A percentile compares a stretch with the other conserved stretches of the same genome.
Evolutionary conservation across 306 rosid genomes (phyloP).

Genomic region (Prunus salicina): DNA sequence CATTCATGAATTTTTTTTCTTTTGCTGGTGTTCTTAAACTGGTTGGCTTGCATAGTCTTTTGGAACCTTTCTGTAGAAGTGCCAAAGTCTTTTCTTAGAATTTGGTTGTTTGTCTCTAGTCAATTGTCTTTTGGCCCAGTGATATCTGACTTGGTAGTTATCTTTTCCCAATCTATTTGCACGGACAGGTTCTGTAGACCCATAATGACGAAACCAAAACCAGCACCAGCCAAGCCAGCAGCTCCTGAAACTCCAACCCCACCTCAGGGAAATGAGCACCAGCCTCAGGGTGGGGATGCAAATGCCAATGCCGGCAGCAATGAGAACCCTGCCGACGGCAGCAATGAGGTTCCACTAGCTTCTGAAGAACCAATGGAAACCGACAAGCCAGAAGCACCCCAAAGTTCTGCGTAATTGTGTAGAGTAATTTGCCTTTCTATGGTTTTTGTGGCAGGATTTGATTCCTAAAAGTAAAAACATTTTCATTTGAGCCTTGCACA

Average conservation of each 20-base stretch:
- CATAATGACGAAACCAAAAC: constrained; percentile 78
- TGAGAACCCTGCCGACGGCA: constrained; percentile 34
- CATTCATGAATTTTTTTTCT: background rate
- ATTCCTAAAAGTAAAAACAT: constrained; percentile 15
- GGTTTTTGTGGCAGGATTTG: constrained; percentile 19
- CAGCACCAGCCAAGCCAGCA: constrained; percentile 62
- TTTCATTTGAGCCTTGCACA: constrained; percentile 13
- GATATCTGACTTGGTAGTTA: background rate
- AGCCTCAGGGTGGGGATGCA: constrained; percentile 43
- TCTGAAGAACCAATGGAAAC: constrained; percentile 77
- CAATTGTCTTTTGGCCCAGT: no score
- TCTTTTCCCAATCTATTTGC: background rate
- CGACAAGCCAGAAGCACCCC: constrained; percentile 54
- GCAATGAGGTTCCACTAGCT: constrained; percentile 44
- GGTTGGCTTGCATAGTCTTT: background rate
- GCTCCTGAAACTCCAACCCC: constrained; percentile 61
- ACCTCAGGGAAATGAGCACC: constrained; percentile 38
- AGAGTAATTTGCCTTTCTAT: constrained; percentile 6
- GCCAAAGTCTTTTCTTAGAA: no score
- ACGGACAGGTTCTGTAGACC: constrained; percentile 72
- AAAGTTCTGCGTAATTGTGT: constrained; percentile 42
- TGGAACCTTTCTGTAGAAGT: background rate
- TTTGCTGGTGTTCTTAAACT: background rate
- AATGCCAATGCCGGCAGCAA: constrained; percentile 22
- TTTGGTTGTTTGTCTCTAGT: background rate